Conservation (phyloP, 805 yeast species). For the Wickerhamomyces strasburgensis region DNA sequence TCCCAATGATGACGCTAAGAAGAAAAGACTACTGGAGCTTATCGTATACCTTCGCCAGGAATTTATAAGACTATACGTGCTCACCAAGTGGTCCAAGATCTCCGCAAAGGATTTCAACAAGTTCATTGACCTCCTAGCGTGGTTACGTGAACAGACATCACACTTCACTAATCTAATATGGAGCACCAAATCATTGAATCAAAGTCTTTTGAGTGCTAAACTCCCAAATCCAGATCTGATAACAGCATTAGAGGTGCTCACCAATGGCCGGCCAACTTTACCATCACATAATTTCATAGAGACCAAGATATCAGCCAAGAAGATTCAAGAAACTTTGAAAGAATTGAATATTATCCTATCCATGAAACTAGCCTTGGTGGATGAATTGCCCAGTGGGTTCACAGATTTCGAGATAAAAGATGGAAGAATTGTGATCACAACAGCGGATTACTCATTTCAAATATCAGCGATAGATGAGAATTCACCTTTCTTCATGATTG, state of each 20-base stretch:
- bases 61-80: slow-evolving; percentile 76
- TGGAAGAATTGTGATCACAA: slow-evolving; percentile 65
- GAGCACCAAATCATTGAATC: slow-evolving; percentile 63
- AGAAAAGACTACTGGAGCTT: slow-evolving; percentile 61
- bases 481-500: slow-evolving; percentile 74
- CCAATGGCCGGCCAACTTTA: slow-evolving; percentile 69
- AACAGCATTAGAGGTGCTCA: slow-evolving; percentile 82
- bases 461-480: slow-evolving; percentile 68
- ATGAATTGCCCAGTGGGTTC: slow-evolving; percentile 58
- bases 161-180: slow-evolving; percentile 58
- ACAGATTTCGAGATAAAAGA: slow-evolving; percentile 59
- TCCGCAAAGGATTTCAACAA: slow-evolving; percentile 65
- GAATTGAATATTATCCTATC: slow-evolving; percentile 71
- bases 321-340: slow-evolving; percentile 54
- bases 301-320: slow-evolving; percentile 45
- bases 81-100: slow-evolving; percentile 79
- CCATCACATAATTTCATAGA: slow-evolving; percentile 58
- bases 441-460: slow-evolving; percentile 66
- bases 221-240: slow-evolving; percentile 86
- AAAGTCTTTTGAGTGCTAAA: slow-evolving; percentile 80
- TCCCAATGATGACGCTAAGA: slow-evolving; percentile 57
- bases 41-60: slow-evolving; percentile 76
- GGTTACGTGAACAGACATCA: slow-evolving; percentile 78
- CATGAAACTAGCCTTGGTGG: slow-evolving; percentile 66
- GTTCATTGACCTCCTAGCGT: slow-evolving; percentile 80